Conservation (phyloP, 768 basidiomycete species). For the Collybia sp. region DNA sequence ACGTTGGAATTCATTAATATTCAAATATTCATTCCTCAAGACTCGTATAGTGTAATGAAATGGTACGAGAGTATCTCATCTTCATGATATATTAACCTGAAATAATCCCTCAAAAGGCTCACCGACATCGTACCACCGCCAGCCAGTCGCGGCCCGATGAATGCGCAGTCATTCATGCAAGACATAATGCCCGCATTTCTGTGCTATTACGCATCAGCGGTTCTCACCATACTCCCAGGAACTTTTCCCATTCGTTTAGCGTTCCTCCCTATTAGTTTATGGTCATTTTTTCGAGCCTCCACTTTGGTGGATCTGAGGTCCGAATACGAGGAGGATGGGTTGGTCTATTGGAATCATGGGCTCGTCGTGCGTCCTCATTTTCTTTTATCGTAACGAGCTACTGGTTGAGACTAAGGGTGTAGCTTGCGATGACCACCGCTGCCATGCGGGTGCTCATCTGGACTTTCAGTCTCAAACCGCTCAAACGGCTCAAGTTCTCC, state of each 20-base stretch:
- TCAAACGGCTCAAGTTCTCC: conserved; percentile 17
- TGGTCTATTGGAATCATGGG: conserved; percentile 40
- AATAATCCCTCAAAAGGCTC: conserved; percentile 11
- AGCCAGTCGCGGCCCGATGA: conserved; percentile 28
- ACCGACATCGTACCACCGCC: conserved; percentile 21
- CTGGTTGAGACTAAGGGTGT: not conserved
- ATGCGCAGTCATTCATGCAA: conserved; percentile 23
- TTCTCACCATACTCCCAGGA: conserved; percentile 44
- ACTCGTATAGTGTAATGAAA: too few species aligned
- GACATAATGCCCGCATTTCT: conserved; percentile 36
- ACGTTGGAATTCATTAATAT: too few species aligned
- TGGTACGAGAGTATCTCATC: too few species aligned
- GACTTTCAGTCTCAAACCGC: conserved; percentile 31
- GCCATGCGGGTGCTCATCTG: conserved; percentile 35
- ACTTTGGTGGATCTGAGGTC: conserved; percentile 39
- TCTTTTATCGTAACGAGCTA: not conserved
- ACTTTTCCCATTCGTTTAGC: conserved; percentile 39
- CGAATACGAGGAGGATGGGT: conserved; percentile 22
- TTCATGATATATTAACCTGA: too few species aligned
- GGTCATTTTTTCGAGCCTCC: conserved; percentile 34
- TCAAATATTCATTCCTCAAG: too few species aligned
- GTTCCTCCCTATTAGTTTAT: conserved; percentile 45
- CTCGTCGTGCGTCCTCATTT: conserved; percentile 30
- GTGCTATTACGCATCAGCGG: conserved; percentile 46
- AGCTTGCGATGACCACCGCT: conserved; percentile 33